Conservation (phyloP, 2,329 filamentous ascomycete species). For the Myriangium duriaei region DNA sequence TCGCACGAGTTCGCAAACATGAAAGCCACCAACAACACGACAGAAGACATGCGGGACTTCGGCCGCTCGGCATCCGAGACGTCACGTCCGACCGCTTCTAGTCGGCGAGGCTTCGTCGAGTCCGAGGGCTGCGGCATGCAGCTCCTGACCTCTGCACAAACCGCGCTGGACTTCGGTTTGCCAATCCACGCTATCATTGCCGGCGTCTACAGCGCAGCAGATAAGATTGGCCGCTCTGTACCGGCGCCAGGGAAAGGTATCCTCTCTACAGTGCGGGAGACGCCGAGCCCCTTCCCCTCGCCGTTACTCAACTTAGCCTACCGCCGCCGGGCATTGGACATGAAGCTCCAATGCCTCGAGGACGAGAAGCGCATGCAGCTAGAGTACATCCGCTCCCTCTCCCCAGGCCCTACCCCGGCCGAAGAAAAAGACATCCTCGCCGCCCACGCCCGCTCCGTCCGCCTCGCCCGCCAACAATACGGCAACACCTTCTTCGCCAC, state of each 20-base stretch:
- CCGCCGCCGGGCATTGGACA: constrained; percentile 84
- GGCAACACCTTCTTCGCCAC: constrained; percentile 99
- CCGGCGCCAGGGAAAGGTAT: constrained; percentile 95
- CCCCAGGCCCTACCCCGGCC: constrained; percentile 78
- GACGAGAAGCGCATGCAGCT: constrained; percentile 93
- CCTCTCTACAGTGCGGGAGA: constrained; percentile 85
- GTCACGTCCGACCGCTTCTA: constrained; percentile 94
- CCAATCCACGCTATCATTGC: constrained; percentile 93
- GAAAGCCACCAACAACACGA: constrained; percentile 98
- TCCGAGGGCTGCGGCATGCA: constrained; percentile 97
- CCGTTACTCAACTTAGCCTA: constrained; percentile 96
- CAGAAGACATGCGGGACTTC: constrained; percentile 88
- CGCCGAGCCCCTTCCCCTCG: constrained; percentile 81
- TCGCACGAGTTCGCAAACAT: constrained; percentile 99
- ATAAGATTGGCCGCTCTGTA: constrained; percentile 97
- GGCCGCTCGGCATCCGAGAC: constrained; percentile 93
- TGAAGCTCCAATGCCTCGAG: constrained; percentile 87
- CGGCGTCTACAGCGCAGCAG: constrained; percentile 87
- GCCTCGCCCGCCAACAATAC: constrained; percentile 77
- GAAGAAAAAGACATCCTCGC: constrained; percentile 91
- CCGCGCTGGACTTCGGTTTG: constrained; percentile 96
- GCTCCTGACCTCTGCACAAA: constrained; percentile 92
- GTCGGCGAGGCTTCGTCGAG: constrained; percentile 97
- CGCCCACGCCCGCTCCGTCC: too few species aligned
- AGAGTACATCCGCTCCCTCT: constrained; percentile 77